These are phyloP conservation scores for Dryas octopetala DNA, from an alignment of 306 rosid species.

Conservation along the genomic window DNA sequence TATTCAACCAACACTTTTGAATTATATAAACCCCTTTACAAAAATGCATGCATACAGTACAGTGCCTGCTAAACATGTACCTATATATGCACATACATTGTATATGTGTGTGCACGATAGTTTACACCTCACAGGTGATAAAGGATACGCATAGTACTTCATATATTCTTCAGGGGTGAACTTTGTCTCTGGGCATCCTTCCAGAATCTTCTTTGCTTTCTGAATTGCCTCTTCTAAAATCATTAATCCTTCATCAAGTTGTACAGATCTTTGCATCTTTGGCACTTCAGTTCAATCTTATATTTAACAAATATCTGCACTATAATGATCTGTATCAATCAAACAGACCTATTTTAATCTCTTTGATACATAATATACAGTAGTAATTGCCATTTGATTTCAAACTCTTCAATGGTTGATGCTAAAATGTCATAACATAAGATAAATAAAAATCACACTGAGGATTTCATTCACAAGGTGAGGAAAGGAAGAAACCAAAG, in stretches of 20 bases:
- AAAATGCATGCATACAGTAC: background rate
- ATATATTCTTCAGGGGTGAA: constrained; percentile 5
- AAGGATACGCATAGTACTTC: constrained; percentile 8
- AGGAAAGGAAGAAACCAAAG: background rate
- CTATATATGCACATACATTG: background rate
- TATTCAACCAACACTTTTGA: background rate
- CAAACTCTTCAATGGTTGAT: too few relatives aligned
- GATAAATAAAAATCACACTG: too few relatives aligned
- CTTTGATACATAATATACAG: background rate
- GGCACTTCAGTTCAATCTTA: background rate
- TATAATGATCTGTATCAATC: background rate
- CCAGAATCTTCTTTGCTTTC: constrained; percentile 5
- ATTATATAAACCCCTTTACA: background rate
- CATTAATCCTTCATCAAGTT: background rate
- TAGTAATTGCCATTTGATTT: background rate
- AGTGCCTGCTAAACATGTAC: background rate
- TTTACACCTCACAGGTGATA: background rate
- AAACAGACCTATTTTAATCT: background rate
- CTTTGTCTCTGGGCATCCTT: constrained; percentile 9
- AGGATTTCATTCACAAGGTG: background rate
- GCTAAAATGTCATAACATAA: too few relatives aligned
- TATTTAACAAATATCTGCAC: background rate
- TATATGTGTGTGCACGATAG: background rate
- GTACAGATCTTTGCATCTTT: constrained; percentile 3
- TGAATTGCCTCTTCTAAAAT: constrained; percentile 7